Evolutionary conservation across 1,139 yeast genomes (phyloP), one percentile per base, ranked within the genome.

Genomic region (Diutina mesorugosa): DNA sequence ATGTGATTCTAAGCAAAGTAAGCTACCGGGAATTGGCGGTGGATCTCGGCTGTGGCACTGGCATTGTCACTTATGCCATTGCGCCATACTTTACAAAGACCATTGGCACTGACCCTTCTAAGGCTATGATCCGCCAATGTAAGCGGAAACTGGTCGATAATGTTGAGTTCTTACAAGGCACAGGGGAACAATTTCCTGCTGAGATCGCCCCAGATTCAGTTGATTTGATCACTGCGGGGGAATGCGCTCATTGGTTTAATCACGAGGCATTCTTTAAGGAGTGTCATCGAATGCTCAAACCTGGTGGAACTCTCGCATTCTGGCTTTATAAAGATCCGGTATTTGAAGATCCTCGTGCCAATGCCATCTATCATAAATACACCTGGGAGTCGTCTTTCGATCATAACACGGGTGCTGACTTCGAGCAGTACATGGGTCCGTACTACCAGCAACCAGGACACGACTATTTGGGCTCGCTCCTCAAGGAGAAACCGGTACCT

Each of bases 1-100:
- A 65, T 4, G 66, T 70, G 6, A 62, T 74, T 26, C 58, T 73
- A 32, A 59, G 62, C 3, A 72, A 69, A 58, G 78, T 74, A 60
- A 56, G 57, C 18, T 60, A 62, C 1, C 54, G 51, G 12, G 61
- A 69, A 0, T 59, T 72, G 45, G 80, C 81, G 1, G 66, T 88
- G 7, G 97, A 90, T 67, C 71, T 87, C 18, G 97, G 96, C 0
- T 84, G 90, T 65, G 97, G 97, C 1, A 85, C 96, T 0, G 96
- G 96, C 0, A 84, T 84, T 60, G 93, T 87, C 0, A 78, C 95
- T 0, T 72, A 78, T 59, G 80, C 83, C 54, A 66, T 87, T 58
- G 65, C 76, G 1, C 61, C 73, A 1, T 69, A 75, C 59, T 79
- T 79, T 57, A 65, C 72, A 12, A 65, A 69, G n/a, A 82, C 84